These are phyloP conservation scores for Cercospora berteroae DNA, from an alignment of 2,329 filamentous ascomycete species.

Conservation along the genomic window DNA sequence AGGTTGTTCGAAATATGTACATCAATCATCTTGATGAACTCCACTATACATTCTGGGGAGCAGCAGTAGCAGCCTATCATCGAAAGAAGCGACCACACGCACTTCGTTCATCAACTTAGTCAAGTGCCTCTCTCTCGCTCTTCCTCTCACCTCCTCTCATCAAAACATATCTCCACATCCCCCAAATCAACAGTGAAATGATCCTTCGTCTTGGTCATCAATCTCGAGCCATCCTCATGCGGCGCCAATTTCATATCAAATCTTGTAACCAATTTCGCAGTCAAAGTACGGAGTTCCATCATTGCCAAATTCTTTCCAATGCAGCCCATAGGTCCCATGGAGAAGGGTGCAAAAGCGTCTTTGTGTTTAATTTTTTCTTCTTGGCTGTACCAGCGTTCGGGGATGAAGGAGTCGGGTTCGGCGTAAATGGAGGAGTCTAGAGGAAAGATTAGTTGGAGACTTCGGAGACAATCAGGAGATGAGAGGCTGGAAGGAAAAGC, in stretches of 20 bases:
- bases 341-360: conserved; percentile 41
- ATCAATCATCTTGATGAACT: neutral
- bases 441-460: neutral
- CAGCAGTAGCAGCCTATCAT: neutral
- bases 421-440: conserved; percentile 34
- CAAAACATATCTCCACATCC: conserved; percentile 30
- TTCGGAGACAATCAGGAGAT: too few species aligned
- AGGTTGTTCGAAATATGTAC: neutral
- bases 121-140: neutral
- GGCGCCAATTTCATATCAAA: conserved; percentile 42
- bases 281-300: conserved; percentile 39
- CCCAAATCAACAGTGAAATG: conserved; percentile 39
- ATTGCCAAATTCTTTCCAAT: conserved; percentile 42
- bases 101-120: neutral
- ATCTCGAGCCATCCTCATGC: conserved; percentile 37
- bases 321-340: conserved; percentile 39
- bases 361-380: conserved; percentile 40
- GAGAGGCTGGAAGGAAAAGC: too few species aligned
- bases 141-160: neutral
- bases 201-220: conserved; percentile 38
- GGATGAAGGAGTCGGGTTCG: conserved; percentile 35
- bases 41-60: neutral
- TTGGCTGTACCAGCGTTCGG: conserved; percentile 40
- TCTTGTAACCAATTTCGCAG: conserved; percentile 37
- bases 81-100: neutral